These are phyloP conservation scores for Trichoderma atrobrunneum DNA, from an alignment of 2,329 filamentous ascomycete species.

Conservation along the genomic window DNA sequence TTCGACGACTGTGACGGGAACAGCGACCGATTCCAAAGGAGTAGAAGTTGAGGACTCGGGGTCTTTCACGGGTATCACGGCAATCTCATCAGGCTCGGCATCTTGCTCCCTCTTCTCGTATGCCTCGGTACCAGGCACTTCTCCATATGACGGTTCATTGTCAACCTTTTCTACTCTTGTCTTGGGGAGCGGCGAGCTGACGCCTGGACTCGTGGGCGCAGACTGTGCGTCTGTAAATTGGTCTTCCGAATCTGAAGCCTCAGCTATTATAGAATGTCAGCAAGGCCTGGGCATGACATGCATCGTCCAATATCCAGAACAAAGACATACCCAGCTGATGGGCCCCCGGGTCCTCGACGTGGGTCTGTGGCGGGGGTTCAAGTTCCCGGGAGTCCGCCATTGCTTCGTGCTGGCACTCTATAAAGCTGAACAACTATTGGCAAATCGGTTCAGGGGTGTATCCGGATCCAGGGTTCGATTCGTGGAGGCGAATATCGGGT, in stretches of 20 bases:
- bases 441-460: not conserved
- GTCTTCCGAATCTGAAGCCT: conserved; percentile 63
- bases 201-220: conserved; percentile 42
- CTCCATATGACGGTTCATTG: conserved; percentile 51
- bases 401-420: not conserved
- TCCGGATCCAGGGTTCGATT: not conserved
- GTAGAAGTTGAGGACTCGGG: conserved; percentile 26
- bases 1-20: conserved; percentile 54
- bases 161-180: conserved; percentile 59
- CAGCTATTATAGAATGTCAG: conserved; percentile 36
- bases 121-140: conserved; percentile 60
- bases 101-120: conserved; percentile 55
- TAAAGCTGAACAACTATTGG: not conserved
- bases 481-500: not conserved
- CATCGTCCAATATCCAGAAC: not conserved
- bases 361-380: conserved; percentile 33
- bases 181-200: conserved; percentile 53
- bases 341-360: conserved; percentile 54
- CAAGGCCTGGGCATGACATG: not conserved
- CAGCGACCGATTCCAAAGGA: conserved; percentile 23
- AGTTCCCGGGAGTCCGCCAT: conserved; percentile 34
- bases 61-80: conserved; percentile 39
- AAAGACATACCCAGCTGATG: conserved; percentile 52
- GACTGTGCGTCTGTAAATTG: conserved; percentile 68
- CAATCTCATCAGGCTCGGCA: conserved; percentile 60